Conservation (phyloP, 2,329 filamentous ascomycete species). For the Cytospora piceae region DNA sequence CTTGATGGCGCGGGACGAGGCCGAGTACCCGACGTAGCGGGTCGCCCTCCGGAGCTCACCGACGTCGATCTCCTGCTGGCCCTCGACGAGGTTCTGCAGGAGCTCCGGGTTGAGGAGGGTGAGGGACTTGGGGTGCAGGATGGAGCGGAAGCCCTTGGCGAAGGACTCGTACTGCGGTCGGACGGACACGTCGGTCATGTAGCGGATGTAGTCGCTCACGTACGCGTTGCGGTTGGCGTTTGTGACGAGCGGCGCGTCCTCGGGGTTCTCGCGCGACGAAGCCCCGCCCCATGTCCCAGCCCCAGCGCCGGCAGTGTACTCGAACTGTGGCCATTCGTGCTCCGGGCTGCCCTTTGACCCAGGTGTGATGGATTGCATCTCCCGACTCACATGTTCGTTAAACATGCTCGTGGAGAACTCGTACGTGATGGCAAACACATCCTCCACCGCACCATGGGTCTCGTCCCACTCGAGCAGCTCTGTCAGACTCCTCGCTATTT, state of each 20-base stretch:
- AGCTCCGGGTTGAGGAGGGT: slow-evolving; percentile 70
- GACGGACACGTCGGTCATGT: slow-evolving; percentile 79
- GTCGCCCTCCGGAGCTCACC: slow-evolving; percentile 70
- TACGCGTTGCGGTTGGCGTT: slow-evolving; percentile 78
- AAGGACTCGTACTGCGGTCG: slow-evolving; percentile 80
- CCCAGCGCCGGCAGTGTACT: slow-evolving; percentile 14
- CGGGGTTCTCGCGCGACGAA: slow-evolving; percentile 44
- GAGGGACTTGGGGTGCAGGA: slow-evolving; percentile 71
- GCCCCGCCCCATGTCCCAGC: slow-evolving; percentile 2
- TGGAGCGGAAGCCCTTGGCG: slow-evolving; percentile 75
- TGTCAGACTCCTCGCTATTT: slow-evolving; percentile 74
- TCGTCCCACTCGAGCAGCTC: slow-evolving; percentile 77
- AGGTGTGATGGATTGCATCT: slow-evolving; percentile 52
- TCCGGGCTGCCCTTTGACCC: slow-evolving; percentile 19
- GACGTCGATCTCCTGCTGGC: slow-evolving; percentile 79
- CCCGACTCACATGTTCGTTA: slow-evolving; percentile 58
- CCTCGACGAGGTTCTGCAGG: slow-evolving; percentile 81
- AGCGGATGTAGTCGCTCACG: slow-evolving; percentile 81
- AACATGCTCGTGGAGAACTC: slow-evolving; percentile 74
- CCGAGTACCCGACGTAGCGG: slow-evolving; percentile 81
- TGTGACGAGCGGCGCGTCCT: slow-evolving; percentile 75
- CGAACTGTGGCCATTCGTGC: slow-evolving; percentile 58
- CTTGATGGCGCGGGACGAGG: slow-evolving; percentile 68
- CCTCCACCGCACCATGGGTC: slow-evolving; percentile 73
- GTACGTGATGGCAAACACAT: slow-evolving; percentile 83